Percentiles rank a stretch among this genome's conserved stretches.
These are phyloP conservation scores for Neoscytalidium dimidiatum DNA, from an alignment of 2,329 filamentous ascomycete species.

Conservation along the genomic window DNA sequence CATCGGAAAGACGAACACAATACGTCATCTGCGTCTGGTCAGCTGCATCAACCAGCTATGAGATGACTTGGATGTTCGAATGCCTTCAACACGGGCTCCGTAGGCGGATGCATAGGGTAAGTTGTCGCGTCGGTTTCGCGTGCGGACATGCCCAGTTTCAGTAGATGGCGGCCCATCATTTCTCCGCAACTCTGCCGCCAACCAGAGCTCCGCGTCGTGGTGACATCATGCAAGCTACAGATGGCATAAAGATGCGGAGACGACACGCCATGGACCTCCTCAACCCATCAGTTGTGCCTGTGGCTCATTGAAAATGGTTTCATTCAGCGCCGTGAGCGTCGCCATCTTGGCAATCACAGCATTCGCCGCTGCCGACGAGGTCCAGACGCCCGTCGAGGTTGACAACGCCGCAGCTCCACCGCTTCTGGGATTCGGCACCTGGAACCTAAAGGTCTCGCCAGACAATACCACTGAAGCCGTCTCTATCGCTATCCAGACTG, in stretches of 20 bases:
- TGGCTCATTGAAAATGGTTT: background rate
- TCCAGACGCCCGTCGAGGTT: conserved; percentile 12
- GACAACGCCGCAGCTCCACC: conserved; percentile 22
- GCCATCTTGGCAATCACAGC: background rate
- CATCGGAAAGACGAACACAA: too few relatives aligned
- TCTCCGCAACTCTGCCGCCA: background rate
- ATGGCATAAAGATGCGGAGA: conserved; percentile 8
- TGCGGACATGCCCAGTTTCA: background rate
- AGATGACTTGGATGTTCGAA: too few relatives aligned
- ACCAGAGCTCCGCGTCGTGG: background rate
- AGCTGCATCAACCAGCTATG: too few relatives aligned
- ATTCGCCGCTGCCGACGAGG: background rate
- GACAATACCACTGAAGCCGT: conserved; percentile 39
- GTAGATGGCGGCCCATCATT: background rate
- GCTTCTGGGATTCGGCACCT: conserved; percentile 41
- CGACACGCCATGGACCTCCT: background rate
- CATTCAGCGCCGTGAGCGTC: conserved; percentile 3
- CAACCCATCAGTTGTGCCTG: background rate
- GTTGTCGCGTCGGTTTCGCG: background rate
- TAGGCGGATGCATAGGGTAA: too few relatives aligned
- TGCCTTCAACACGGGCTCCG: too few relatives aligned
- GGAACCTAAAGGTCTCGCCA: conserved; percentile 34
- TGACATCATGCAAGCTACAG: conserved; percentile 3
- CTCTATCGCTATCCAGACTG: conserved; percentile 44
- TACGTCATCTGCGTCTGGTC: too few relatives aligned